Percentiles rank a stretch among this genome's conserved stretches.
phyloP scores from a whole-genome alignment of 306 rosid species.

The Pueraria montana region DNA sequence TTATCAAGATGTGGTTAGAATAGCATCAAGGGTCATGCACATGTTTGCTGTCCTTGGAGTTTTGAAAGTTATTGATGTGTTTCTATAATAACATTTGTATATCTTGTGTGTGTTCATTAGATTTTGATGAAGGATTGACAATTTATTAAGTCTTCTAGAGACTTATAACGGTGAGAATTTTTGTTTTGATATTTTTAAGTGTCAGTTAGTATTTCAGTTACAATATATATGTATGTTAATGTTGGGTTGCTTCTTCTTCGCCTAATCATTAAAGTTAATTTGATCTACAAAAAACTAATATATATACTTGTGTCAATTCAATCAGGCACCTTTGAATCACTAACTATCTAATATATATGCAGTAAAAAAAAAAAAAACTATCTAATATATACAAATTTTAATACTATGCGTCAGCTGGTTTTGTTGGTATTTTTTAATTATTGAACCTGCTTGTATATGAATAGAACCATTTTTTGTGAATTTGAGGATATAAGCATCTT shows the following conservation, averaged over 20 bases:
- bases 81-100: too few species aligned
- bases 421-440: not conserved
- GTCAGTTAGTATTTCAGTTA: not conserved
- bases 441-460: not conserved
- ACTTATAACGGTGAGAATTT: not conserved
- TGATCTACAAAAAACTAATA: not conserved
- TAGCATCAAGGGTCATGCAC: conserved; percentile 33
- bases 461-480: not conserved
- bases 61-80: conserved; percentile 5
- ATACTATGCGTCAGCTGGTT: not conserved
- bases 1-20: conserved; percentile 16
- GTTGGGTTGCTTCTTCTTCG: not conserved
- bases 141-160: too few species aligned
- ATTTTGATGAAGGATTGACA: not conserved
- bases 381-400: not conserved
- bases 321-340: not conserved
- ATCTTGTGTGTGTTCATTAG: not conserved
- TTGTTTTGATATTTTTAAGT: not conserved
- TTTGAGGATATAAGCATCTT: not conserved
- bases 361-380: too few species aligned
- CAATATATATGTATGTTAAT: not conserved
- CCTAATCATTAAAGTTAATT: not conserved
- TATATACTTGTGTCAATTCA: not conserved
- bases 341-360: too few species aligned
- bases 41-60: not conserved